A percentile compares a stretch with the other conserved stretches of the same genome.
phyloP scores from a whole-genome alignment of 495 filamentous ascomycete species.

The Entonaema liquescens region DNA sequence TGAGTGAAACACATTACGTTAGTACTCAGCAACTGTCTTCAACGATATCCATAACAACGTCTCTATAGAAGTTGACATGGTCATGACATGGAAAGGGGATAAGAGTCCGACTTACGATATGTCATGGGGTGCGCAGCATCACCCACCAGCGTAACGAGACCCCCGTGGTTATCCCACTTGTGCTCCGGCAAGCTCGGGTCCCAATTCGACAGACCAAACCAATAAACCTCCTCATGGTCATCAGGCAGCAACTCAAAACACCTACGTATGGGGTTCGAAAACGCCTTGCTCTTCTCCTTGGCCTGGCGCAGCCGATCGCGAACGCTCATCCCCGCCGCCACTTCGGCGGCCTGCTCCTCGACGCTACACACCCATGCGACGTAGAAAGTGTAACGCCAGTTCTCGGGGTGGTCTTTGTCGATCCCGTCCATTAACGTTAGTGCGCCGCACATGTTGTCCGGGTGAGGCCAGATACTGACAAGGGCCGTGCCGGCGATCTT shows the following conservation, averaged over 20 bases:
- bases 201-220: slow-evolving; percentile 51
- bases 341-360: slow-evolving; percentile 49
- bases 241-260: slow-evolving; percentile 55
- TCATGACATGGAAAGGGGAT: background rate
- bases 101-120: slow-evolving; percentile 53
- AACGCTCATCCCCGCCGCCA: slow-evolving; percentile 29
- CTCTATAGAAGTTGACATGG: background rate
- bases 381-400: slow-evolving; percentile 52
- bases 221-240: slow-evolving; percentile 50
- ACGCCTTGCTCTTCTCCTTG: slow-evolving; percentile 49
- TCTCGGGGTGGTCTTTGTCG: slow-evolving; percentile 53
- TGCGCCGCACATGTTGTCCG: slow-evolving; percentile 40
- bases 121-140: slow-evolving; percentile 70
- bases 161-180: slow-evolving; percentile 58
- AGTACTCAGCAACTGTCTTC: background rate
- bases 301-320: slow-evolving; percentile 35
- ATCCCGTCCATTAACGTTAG: slow-evolving; percentile 51
- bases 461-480: slow-evolving; percentile 37
- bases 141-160: slow-evolving; percentile 61
- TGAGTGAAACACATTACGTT: slow-evolving; percentile 16
- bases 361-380: slow-evolving; percentile 46
- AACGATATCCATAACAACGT: background rate
- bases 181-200: slow-evolving; percentile 48
- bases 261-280: slow-evolving; percentile 53
- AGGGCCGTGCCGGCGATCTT: slow-evolving; percentile 42